phyloP scores from a whole-genome alignment of 345 rosid species.

The Eucalyptus shirleyi region DNA sequence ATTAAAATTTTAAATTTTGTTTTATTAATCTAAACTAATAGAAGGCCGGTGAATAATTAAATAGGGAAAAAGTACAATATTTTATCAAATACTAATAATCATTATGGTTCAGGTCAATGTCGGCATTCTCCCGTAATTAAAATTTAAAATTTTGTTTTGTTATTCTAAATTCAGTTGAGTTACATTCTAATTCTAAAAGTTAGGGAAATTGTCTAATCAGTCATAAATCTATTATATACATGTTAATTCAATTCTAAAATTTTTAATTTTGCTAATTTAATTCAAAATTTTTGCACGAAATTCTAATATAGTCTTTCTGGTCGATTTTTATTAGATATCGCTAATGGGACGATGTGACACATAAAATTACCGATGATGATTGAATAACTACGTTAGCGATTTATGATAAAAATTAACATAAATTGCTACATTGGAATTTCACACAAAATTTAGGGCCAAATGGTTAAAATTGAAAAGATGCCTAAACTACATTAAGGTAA shows the following conservation, averaged over 20 bases:
- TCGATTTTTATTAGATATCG: neutral
- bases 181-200: accelerated
- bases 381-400: accelerated
- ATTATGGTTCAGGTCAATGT: neutral
- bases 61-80: too few relatives aligned
- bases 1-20: too few relatives aligned
- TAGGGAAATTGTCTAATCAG: accelerated
- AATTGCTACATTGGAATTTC: neutral
- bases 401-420: neutral
- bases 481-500: too few relatives aligned
- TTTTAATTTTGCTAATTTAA: neutral
- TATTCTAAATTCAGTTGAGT: neutral
- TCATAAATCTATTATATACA: accelerated
- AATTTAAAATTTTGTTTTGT: neutral
- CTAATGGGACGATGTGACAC: accelerated
- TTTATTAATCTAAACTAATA: too few relatives aligned
- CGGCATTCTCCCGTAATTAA: neutral
- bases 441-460: neutral
- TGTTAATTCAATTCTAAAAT: neutral
- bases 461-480: neutral
- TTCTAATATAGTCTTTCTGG: accelerated
- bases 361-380: accelerated
- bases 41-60: too few relatives aligned
- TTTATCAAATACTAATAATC: neutral
- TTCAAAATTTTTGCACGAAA: accelerated